Conservation (phyloP, 2,329 filamentous ascomycete genomes). For the Alternaria conjuncta region DNA sequence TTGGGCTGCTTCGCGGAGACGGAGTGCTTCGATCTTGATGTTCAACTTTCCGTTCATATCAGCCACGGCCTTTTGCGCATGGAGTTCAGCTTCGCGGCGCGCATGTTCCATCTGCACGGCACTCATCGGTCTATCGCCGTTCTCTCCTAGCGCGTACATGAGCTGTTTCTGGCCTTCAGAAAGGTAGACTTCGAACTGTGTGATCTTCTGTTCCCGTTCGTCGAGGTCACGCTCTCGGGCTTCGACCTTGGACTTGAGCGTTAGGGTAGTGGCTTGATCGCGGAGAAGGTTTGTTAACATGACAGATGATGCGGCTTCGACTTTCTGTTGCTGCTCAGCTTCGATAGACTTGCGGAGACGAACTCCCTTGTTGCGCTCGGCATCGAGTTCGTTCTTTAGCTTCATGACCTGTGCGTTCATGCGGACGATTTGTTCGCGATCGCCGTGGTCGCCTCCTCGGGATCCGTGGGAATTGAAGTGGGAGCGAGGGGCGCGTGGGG, state of each 20-base stretch:
- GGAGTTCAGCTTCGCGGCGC: constrained; percentile 11
- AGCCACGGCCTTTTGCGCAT: neutral
- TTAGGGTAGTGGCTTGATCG: constrained; percentile 20
- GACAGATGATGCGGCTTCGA: constrained; percentile 13
- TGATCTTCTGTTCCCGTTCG: constrained; percentile 17
- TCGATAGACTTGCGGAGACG: constrained; percentile 13
- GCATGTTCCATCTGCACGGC: constrained; percentile 10
- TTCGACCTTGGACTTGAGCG: constrained; percentile 9
- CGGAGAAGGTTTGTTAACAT: constrained; percentile 19
- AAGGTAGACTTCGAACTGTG: constrained; percentile 27
- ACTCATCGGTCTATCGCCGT: constrained; percentile 13
- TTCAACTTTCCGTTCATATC: constrained; percentile 12
- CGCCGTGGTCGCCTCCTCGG: neutral
- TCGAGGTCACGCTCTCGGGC: constrained; percentile 17
- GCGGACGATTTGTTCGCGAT: constrained; percentile 17
- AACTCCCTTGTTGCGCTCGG: constrained; percentile 18
- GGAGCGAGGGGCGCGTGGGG: constrained; percentile 3
- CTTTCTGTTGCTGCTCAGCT: constrained; percentile 11
- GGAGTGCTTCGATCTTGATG: constrained; percentile 11
- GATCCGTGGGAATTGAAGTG: neutral
- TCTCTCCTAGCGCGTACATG: constrained; percentile 11
- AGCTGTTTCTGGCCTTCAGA: constrained; percentile 31
- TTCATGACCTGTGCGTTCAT: constrained; percentile 19
- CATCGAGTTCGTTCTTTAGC: constrained; percentile 17
- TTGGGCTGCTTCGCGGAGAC: constrained; percentile 18